These are phyloP conservation scores for Cairneyella variabilis DNA, from an alignment of 495 filamentous ascomycete genomes.

Conservation along the genomic window DNA sequence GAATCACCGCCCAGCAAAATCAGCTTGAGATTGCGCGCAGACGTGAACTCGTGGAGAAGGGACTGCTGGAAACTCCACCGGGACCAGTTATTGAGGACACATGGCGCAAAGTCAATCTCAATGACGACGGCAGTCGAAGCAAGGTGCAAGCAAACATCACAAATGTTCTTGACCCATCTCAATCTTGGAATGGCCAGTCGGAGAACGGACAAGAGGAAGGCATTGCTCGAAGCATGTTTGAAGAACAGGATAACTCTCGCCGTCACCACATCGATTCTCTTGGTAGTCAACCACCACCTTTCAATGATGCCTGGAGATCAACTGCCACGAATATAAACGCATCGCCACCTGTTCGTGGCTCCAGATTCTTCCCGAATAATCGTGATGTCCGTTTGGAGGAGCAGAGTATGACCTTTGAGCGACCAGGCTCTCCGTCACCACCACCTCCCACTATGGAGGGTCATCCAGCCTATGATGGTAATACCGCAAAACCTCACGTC, in stretches of 20 bases:
- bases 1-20: constrained; percentile 15
- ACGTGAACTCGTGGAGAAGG: constrained; percentile 17
- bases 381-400: constrained; percentile 35
- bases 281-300: constrained; percentile 37
- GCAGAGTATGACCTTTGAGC: constrained; percentile 11
- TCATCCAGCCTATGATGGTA: constrained; percentile 70
- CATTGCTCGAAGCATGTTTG: constrained; percentile 9
- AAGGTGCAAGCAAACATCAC: constrained; percentile 10
- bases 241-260: constrained; percentile 16
- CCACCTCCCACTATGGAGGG: constrained; percentile 68
- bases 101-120: constrained; percentile 54
- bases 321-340: constrained; percentile 12
- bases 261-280: constrained; percentile 10
- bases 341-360: constrained; percentile 39
- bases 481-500: constrained; percentile 60
- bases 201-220: constrained; percentile 11
- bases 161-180: constrained; percentile 6
- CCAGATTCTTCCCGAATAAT: constrained; percentile 67
- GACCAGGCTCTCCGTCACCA: constrained; percentile 52
- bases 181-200: neutral
- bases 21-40: constrained; percentile 10
- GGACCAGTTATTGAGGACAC: constrained; percentile 57
- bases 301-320: constrained; percentile 59
- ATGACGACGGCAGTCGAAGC: constrained; percentile 25
- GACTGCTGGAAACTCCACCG: constrained; percentile 9